Evolutionary conservation across 129 eudicot species (phyloP).

Genomic region (Flaveria brownii): DNA sequence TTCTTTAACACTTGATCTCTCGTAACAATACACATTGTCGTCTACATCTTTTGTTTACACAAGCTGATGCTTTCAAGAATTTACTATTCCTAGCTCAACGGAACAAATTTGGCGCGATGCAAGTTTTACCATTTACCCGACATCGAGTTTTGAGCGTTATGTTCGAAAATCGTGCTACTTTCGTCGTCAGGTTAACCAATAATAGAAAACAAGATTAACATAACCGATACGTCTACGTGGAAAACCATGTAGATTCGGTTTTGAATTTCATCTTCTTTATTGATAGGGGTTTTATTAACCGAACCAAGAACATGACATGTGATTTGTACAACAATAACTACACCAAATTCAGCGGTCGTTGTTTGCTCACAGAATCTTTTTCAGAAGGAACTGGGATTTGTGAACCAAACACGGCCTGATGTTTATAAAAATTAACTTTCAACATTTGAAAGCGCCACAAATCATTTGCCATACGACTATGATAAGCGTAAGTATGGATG

Average conservation of each 20-base stretch:
- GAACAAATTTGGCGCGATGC: too few species aligned
- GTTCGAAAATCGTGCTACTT: not conserved
- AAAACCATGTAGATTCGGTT: not conserved
- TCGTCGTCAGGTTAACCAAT: not conserved
- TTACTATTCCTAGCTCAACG: not conserved
- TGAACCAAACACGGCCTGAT: not conserved
- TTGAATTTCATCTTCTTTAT: constrained; percentile 11
- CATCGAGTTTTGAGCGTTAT: not conserved
- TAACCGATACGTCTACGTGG: too few species aligned
- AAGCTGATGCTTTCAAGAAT: not conserved
- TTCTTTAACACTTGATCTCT: not conserved
- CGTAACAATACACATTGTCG: not conserved
- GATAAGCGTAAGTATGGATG: constrained; percentile 41
- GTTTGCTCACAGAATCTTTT: not conserved
- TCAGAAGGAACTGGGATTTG: not conserved
- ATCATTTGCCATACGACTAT: constrained; percentile 52
- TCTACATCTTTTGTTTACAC: not conserved
- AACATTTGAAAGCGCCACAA: constrained; percentile 54
- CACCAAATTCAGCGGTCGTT: not conserved
- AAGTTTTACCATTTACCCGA: not conserved
- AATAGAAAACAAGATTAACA: not conserved
- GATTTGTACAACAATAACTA: constrained; percentile 15
- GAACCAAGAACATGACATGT: constrained; percentile 3
- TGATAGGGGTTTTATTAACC: not conserved
- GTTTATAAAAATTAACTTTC: constrained; percentile 6